These are phyloP conservation scores for Phytopythium litorale DNA, from an alignment of 352 stramenopile species.

Conservation along the genomic window DNA sequence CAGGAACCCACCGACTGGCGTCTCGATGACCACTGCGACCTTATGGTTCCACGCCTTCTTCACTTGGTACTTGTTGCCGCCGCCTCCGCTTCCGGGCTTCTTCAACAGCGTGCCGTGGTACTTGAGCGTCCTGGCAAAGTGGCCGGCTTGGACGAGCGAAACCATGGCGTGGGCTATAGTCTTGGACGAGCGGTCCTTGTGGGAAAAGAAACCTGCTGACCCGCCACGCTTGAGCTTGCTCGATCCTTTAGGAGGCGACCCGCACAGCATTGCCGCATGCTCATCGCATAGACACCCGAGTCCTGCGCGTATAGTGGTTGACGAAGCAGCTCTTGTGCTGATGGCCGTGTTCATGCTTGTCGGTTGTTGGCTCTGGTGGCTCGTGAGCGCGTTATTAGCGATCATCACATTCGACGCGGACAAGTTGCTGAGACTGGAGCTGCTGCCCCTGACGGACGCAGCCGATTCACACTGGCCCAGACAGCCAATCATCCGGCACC, in stretches of 20 bases:
- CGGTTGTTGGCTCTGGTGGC: not conserved
- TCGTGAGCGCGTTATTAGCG: conserved; percentile 3
- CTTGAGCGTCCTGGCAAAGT: conserved; percentile 52
- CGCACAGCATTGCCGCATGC: conserved; percentile 20
- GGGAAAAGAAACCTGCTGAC: not conserved
- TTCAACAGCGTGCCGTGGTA: conserved; percentile 62
- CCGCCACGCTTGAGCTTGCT: conserved; percentile 3
- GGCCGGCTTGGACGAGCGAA: conserved; percentile 30
- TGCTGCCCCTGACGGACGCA: conserved; percentile 2
- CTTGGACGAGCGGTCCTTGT: conserved; percentile 11
- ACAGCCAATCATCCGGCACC: conserved; percentile 54
- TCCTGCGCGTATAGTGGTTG: conserved; percentile 4
- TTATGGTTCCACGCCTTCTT: conserved; percentile 59
- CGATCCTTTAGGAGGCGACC: conserved; percentile 24
- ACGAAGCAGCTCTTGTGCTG: conserved; percentile 1
- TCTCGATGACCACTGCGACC: conserved; percentile 50
- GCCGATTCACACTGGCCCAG: conserved; percentile 11
- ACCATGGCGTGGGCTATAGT: conserved; percentile 9
- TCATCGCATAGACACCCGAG: conserved; percentile 25
- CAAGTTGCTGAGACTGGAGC: conserved; percentile 7
- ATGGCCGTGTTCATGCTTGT: conserved; percentile 4
- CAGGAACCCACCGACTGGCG: conserved; percentile 55
- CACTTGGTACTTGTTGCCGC: conserved; percentile 48
- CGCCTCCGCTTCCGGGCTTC: conserved; percentile 14
- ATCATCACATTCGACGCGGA: conserved; percentile 23